Evolutionary conservation across 768 basidiomycete genomes (phyloP), one percentile per base, ranked within the genome.

Genomic region (Phylloporus scabripes): DNA sequence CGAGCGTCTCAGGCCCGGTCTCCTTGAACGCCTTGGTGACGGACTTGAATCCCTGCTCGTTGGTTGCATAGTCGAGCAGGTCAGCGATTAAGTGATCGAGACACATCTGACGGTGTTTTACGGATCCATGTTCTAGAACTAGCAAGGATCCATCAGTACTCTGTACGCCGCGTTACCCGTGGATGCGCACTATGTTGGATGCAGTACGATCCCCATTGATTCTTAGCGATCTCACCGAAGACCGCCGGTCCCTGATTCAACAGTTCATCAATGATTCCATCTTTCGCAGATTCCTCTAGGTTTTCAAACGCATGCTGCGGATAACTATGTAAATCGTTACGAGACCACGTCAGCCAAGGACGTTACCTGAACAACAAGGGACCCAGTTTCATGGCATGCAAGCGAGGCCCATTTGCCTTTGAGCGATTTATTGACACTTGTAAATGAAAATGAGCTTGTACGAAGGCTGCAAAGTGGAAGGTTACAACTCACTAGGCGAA

Each of bases 361-460:
- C 45, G 67, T 51, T 59, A 88, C 88, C 78, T 90, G 88, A 42
- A 91, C 88, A 41, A 92, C 88, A 21, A 92, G 77, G 17, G 88
- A 92, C 7, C 90, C 90, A 0, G 90, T 92, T 69, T 92, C 90
- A 59, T 92, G 90, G 60, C 90, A 92, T 10, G 90, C 90, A 38
- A 92, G 76, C 9, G 87, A 78, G 0, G 90, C 89, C 90, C 90
- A 92, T 61, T 90, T 88, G 17, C 90, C 89, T 58, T 87, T 86
- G 54, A 92, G 71, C 0, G 90, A 87, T 56, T 84, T 87, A 68
- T 92, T 92, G 57, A 92, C 89, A 52, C 89, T 92, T 57, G 15
- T 2, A 46, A 6, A 48, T 15, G 26, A 46, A 50, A 53, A 17
- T 42, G 48, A 53, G 40, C 18, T 49, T 32, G 18, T 28, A 29